Conservation (phyloP, 139 green algal species). For the Astrephomene gubernaculifera region DNA sequence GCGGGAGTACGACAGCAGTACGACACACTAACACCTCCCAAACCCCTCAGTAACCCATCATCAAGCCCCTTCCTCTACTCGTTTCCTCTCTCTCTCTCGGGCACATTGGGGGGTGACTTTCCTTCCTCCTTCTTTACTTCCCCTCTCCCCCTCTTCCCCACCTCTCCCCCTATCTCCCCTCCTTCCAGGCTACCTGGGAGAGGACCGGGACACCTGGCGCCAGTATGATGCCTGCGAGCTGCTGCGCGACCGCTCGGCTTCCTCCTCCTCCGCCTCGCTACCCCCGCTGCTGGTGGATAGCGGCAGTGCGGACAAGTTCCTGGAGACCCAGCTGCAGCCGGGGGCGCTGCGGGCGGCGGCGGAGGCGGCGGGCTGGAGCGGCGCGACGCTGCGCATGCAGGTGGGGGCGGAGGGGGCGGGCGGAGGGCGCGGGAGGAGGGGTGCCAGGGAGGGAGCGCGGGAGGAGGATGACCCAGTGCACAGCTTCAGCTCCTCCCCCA, state of each 20-base stretch:
- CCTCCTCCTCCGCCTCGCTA: background rate
- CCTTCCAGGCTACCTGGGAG: constrained; percentile 85
- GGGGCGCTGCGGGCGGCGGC: constrained; percentile 80
- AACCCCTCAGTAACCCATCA: background rate
- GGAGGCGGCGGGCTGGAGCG: constrained; percentile 57
- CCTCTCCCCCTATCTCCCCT: background rate
- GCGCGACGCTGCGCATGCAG: constrained; percentile 80
- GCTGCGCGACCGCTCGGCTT: constrained; percentile 41
- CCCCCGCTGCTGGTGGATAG: constrained; percentile 70
- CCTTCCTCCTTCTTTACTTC: background rate
- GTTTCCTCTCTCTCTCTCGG: too few species aligned
- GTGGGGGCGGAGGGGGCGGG: too few species aligned
- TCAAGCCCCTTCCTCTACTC: background rate
- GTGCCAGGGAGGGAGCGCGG: too few species aligned
- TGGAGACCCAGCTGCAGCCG: constrained; percentile 86
- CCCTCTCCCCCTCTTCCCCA: background rate
- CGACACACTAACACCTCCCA: too few species aligned
- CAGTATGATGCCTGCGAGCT: constrained; percentile 93
- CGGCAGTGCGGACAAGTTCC: constrained; percentile 86
- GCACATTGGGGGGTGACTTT: too few species aligned
- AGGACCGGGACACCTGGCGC: constrained; percentile 71
- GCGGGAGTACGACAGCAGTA: too few species aligned
- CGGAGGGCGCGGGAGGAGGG: too few species aligned
- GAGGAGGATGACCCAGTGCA: too few species aligned
- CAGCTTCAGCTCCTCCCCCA: too few species aligned